Evolutionary conservation across 129 eudicot species (phyloP).

Genomic region (Rutidosis leptorrhynchoides): DNA sequence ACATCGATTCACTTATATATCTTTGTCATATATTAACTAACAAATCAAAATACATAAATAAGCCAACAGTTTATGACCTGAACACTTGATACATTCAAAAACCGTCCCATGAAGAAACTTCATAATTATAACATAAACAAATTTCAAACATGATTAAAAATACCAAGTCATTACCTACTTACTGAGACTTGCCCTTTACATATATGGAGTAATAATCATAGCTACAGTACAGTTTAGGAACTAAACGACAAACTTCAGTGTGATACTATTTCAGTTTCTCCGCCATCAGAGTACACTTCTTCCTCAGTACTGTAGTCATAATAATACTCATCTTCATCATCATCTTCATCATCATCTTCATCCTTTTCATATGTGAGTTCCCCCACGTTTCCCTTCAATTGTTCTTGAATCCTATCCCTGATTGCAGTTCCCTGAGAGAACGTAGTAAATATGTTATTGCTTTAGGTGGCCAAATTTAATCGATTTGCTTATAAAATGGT

Average conservation of each 20-base stretch:
- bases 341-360: not conserved
- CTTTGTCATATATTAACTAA: conserved; percentile 3
- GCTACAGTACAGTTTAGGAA: conserved; percentile 26
- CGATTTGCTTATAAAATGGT: not conserved
- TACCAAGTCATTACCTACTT: conserved; percentile 19
- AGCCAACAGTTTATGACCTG: conserved; percentile 19
- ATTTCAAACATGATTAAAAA: conserved; percentile 4
- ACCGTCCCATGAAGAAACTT: conserved; percentile 12
- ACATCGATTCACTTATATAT: not conserved
- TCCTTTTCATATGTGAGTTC: conserved; percentile 29
- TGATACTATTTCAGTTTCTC: conserved; percentile 26
- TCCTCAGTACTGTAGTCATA: conserved; percentile 50
- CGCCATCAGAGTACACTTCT: conserved; percentile 43
- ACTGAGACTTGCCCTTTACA: conserved; percentile 5
- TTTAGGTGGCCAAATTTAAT: not conserved
- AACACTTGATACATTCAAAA: conserved; percentile 15
- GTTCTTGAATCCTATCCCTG: conserved; percentile 76
- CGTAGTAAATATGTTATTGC: not conserved
- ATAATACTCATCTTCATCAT: conserved; percentile 43
- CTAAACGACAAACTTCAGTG: conserved; percentile 28
- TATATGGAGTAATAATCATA: conserved; percentile 21
- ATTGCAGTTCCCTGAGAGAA: conserved; percentile 76
- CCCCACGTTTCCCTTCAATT: conserved; percentile 36
- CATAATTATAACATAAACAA: conserved; percentile 32
- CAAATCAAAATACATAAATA: conserved; percentile 9